Evolutionary conservation across 768 basidiomycete species (phyloP), one percentile per base, ranked within the genome.

Genomic region (Termitomyces sp.): DNA sequence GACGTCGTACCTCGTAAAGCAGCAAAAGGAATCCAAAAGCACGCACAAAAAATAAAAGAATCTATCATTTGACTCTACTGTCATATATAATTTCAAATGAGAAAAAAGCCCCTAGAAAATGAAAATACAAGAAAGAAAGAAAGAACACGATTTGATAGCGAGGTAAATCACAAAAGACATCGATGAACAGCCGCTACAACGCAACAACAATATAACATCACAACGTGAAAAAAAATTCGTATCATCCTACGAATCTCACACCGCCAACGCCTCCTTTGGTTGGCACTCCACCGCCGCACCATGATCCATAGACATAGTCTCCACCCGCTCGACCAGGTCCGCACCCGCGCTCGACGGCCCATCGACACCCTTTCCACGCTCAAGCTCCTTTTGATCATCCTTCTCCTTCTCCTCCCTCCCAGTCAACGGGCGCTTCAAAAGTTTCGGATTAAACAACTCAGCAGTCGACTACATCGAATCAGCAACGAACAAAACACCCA

Each of bases 371-470:
- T 38, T 34, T 5, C 6, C 25, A 31, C 44, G 31, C 35, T 51
- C 53, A 23, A 29, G 31, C 35, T 45, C 42, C 50, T 45, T 41
- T 37, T 57, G 48, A 48, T 66, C 66, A 48, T 69, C 68, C 44
- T 58, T 62, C 55, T 76, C 73, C 58, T 64, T 54, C 41, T 47
- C 41, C 12, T 35, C 34, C 23, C 56, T 70, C 31, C 65, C 68
- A n/a, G 46, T 58, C n/a, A 63, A 57, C 47, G 66, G 54, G n/a
- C 69, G 63, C 38, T 66, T 62, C 32, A 66, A 62, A 19, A 69
- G 41, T 62, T 73, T 75, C 8, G 73, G 73, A 53, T 75, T 75
- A 49, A 65, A 74, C 31, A 74, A 63, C 59, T 77, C 73, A 7
- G 65, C 62, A 10, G 67, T 67, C 69, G 66, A 68, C 71, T 72